Base-by-base conservation (phyloP, 1,284 basidiomycete genomes). In the Abortiporus biennis region DNA sequence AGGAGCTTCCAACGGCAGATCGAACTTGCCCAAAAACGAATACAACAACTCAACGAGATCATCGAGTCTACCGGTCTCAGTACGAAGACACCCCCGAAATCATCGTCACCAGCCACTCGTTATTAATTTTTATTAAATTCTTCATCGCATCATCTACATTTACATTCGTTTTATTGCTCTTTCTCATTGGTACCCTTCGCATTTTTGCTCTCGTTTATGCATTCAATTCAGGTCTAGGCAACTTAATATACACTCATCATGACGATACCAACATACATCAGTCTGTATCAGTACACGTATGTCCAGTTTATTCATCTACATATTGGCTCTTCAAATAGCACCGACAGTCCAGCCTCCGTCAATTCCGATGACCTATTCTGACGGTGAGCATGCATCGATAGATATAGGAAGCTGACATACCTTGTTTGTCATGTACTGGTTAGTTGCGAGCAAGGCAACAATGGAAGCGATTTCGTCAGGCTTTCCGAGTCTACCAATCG, bases 1-100 rank as follows among this genome's bases (percentile, higher is more conserved):
- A 86, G 85, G 69, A 75, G 68, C 44, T 61, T 84, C 5, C 80
- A 85, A 49, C 68, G 79, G 33, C 85, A 88, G 53, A 66, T 81
- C 21, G 85, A 88, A 27, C 58, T 80, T 12, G 83, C 83, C 12
- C 74, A 78, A 53, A 85, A 80, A 57, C 75, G 84, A 24, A 82
- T 69, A 49, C 66, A 66, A 30, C 84, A 84, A 49, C 66, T 88
- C 8, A 71, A 72, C 33, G 78, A 80, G n/a, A 74, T 87, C 36
- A 66, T 83, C 0, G 82, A 82, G 25, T 54, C 55, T 13, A 46
- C 54, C 15, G 57, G 58, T 1, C 27, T 17, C 40, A 29, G 27
- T 8, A 9, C 27, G 27, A 29, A 29, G 27, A 29, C 9, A 29
- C 9, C n/a, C 27, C 27, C n/a, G n/a, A 29, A 8, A 9, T 29